These are phyloP conservation scores for Lachancea dasiensis DNA, from an alignment of 805 yeast genomes.

Conservation along the genomic window DNA sequence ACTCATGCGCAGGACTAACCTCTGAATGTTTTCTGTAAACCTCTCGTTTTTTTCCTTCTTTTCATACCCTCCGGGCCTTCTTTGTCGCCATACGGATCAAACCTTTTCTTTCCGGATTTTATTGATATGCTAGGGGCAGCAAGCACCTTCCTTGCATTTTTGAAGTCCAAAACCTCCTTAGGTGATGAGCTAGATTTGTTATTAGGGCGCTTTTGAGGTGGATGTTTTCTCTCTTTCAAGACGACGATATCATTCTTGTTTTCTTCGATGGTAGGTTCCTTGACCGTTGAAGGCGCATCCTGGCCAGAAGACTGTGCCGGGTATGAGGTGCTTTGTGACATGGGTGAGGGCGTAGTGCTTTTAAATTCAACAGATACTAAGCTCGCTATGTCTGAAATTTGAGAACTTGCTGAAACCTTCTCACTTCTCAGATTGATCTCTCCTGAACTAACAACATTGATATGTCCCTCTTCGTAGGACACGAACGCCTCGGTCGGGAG, in stretches of 20 bases:
- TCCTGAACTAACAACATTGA: conserved; percentile 4
- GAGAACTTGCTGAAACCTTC: too few species aligned
- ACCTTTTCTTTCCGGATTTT: conserved; percentile 31
- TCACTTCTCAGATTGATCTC: too few species aligned
- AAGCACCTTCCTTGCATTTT: conserved; percentile 39
- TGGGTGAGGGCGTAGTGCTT: too few species aligned
- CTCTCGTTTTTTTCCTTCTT: conserved; percentile 30
- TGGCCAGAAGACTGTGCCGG: too few species aligned
- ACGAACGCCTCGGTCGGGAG: conserved; percentile 2
- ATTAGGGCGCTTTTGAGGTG: conserved; percentile 6
- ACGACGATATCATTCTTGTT: conserved; percentile 38
- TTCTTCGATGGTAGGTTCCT: conserved; percentile 3
- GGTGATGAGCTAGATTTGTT: conserved; percentile 6
- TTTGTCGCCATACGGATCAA: conserved; percentile 53
- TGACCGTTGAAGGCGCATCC: too few species aligned
- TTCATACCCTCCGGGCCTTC: conserved; percentile 53
- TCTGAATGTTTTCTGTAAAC: conserved; percentile 29
- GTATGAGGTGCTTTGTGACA: too few species aligned
- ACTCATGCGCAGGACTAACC: too few species aligned
- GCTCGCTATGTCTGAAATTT: too few species aligned
- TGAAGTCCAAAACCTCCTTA: conserved; percentile 39
- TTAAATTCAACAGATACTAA: too few species aligned
- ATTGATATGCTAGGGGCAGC: conserved; percentile 14
- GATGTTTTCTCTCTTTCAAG: conserved; percentile 26
- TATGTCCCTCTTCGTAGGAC: background rate